phyloP scores from a whole-genome alignment of 1,284 basidiomycete species.

The Apiotrichum laibachii region DNA sequence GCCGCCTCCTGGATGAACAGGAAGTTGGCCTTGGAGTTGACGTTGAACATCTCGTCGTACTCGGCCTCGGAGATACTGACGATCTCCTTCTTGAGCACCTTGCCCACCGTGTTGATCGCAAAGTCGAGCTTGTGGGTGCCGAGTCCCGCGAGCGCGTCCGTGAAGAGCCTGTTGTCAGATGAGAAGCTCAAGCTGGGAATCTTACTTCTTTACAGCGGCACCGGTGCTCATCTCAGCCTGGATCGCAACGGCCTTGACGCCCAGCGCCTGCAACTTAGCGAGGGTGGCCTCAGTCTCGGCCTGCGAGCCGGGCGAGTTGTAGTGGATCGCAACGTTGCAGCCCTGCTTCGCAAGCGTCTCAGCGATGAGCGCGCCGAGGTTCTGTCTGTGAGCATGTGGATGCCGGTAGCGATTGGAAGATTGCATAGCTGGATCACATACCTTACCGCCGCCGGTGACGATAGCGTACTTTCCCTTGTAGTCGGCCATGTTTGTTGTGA shows the following conservation, averaged over 20 bases:
- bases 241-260: constrained; percentile 20
- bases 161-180: constrained; percentile 16
- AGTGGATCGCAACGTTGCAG: constrained; percentile 26
- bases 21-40: constrained; percentile 31
- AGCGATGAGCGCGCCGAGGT: constrained; percentile 26
- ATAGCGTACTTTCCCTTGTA: constrained; percentile 24
- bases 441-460: constrained; percentile 26
- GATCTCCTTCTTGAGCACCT: constrained; percentile 32
- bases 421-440: not conserved
- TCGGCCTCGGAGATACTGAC: constrained; percentile 24
- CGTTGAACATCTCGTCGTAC: constrained; percentile 28
- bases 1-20: constrained; percentile 31
- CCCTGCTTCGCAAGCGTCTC: constrained; percentile 22
- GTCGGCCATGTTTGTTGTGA: constrained; percentile 6
- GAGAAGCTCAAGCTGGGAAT: not conserved
- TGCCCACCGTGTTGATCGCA: constrained; percentile 33
- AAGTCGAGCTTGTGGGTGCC: constrained; percentile 20
- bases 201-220: constrained; percentile 10
- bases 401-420: not conserved
- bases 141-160: constrained; percentile 17
- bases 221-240: constrained; percentile 18
- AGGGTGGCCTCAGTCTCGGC: constrained; percentile 20
- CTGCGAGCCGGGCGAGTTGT: constrained; percentile 21
- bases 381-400: constrained; percentile 12
- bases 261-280: constrained; percentile 12